These are phyloP conservation scores for Syzygium oleosum DNA, from an alignment of 345 rosid genomes.

Conservation along the genomic window DNA sequence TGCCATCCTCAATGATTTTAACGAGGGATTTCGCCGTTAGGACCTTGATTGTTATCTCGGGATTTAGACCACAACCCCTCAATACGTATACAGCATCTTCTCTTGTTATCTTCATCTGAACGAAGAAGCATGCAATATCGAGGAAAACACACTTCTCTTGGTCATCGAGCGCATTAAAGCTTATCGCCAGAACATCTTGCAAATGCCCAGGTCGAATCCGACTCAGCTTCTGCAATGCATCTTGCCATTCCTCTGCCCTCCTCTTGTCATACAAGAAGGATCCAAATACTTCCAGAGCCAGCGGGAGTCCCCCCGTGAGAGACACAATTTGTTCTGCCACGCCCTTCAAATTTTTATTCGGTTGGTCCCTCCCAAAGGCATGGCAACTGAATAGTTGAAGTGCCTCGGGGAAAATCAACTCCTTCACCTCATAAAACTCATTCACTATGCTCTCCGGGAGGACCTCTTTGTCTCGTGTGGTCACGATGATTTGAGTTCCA, in stretches of 20 bases:
- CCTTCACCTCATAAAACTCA: conserved; percentile 32
- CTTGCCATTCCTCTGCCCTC: conserved; percentile 39
- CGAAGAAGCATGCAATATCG: conserved; percentile 62
- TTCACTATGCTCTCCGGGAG: conserved; percentile 17
- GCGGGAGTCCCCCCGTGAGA: conserved; percentile 41
- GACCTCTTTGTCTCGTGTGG: conserved; percentile 40
- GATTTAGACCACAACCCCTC: conserved; percentile 51
- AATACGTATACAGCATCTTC: conserved; percentile 38
- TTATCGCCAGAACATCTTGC: conserved; percentile 38
- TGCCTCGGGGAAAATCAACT: conserved; percentile 25
- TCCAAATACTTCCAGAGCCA: conserved; percentile 78
- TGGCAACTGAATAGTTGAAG: conserved; percentile 48
- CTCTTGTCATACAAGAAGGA: conserved; percentile 41
- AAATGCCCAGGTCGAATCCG: conserved; percentile 17
- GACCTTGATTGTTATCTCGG: conserved; percentile 30
- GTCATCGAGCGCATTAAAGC: conserved; percentile 39
- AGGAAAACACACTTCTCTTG: conserved; percentile 46
- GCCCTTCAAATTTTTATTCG: conserved; percentile 13
- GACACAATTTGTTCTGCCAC: conserved; percentile 35
- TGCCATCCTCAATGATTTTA: conserved; percentile 14
- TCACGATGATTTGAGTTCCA: conserved; percentile 49
- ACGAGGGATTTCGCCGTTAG: conserved; percentile 50
- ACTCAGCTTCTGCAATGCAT: conserved; percentile 34
- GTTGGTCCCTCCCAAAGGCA: conserved; percentile 49
- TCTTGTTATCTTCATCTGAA: conserved; percentile 26